These are phyloP conservation scores for Breviolum minutum DNA, from an alignment of 73 alveolate genomes.

Conservation along the genomic window DNA sequence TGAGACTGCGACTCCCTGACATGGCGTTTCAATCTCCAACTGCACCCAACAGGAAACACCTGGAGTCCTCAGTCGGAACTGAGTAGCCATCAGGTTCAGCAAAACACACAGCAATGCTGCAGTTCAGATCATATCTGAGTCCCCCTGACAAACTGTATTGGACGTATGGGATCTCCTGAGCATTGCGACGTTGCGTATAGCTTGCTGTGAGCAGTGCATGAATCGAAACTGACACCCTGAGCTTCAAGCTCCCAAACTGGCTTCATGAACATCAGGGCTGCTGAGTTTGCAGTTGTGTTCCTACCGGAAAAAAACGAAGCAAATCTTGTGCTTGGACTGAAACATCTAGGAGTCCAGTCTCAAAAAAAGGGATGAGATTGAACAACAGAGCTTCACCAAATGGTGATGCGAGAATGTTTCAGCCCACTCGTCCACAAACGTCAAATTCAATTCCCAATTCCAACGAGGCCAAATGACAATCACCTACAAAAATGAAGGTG, in stretches of 20 bases:
- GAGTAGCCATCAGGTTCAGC: not conserved
- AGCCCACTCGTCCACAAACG: not conserved
- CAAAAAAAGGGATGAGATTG: not conserved
- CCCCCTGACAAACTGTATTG: not conserved
- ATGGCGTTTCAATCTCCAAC: not conserved
- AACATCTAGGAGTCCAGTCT: not conserved
- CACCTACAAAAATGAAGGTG: no score
- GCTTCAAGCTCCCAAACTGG: not conserved
- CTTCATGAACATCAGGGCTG: not conserved
- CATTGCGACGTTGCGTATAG: not conserved
- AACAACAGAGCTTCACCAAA: not conserved
- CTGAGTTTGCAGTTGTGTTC: slow-evolving; percentile 35
- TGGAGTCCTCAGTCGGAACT: not conserved
- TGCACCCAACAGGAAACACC: slow-evolving; percentile 43
- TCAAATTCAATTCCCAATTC: no score
- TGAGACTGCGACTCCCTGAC: not conserved
- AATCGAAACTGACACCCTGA: not conserved
- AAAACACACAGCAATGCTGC: not conserved
- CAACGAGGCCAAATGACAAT: no score
- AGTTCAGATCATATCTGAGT: not conserved
- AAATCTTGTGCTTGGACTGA: no score
- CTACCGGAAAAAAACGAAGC: not conserved
- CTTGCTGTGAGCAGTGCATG: not conserved
- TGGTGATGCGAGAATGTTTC: not conserved
- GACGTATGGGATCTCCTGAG: slow-evolving; percentile 8